Conservation (phyloP, 75 land plant species). For the Selaginella tamariscina region DNA sequence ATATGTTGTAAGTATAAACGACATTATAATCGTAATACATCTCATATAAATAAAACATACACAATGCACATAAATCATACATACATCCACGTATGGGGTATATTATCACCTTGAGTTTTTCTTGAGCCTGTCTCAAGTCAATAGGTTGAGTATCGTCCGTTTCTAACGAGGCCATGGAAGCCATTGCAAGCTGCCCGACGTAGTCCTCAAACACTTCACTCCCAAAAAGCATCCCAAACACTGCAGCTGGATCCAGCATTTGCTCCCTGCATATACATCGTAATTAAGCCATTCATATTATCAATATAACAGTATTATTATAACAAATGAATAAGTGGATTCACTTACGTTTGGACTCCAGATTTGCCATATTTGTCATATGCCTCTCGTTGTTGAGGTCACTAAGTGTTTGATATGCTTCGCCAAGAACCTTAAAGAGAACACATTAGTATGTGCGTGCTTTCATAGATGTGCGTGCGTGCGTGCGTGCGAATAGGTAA, state of each 20-base stretch:
- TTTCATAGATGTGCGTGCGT: too few species aligned
- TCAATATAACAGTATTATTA: neutral
- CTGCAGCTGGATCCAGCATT: slow-evolving; percentile 67
- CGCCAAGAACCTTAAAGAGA: slow-evolving; percentile 71
- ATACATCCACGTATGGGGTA: neutral
- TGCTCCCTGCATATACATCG: slow-evolving; percentile 37
- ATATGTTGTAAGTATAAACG: too few species aligned
- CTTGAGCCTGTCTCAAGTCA: slow-evolving; percentile 42
- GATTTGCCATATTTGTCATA: slow-evolving; percentile 70
- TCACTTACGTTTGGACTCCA: slow-evolving; percentile 41
- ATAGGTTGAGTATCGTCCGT: slow-evolving; percentile 6
- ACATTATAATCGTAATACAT: neutral
- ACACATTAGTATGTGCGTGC: too few species aligned
- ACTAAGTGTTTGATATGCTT: slow-evolving; percentile 73
- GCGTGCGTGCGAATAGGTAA: too few species aligned
- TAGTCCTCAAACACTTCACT: slow-evolving; percentile 81
- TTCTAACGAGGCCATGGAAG: slow-evolving; percentile 39
- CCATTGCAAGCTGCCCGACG: slow-evolving; percentile 67
- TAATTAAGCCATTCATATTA: neutral
- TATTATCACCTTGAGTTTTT: slow-evolving; percentile 38
- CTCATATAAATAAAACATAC: neutral
- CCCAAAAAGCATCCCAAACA: slow-evolving; percentile 77
- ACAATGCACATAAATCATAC: neutral
- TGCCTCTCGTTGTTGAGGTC: slow-evolving; percentile 53
- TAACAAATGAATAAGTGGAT: slow-evolving; percentile 11